These are phyloP conservation scores for Oleoguttula mirabilis DNA, from an alignment of 495 filamentous ascomycete species.

Conservation along the genomic window DNA sequence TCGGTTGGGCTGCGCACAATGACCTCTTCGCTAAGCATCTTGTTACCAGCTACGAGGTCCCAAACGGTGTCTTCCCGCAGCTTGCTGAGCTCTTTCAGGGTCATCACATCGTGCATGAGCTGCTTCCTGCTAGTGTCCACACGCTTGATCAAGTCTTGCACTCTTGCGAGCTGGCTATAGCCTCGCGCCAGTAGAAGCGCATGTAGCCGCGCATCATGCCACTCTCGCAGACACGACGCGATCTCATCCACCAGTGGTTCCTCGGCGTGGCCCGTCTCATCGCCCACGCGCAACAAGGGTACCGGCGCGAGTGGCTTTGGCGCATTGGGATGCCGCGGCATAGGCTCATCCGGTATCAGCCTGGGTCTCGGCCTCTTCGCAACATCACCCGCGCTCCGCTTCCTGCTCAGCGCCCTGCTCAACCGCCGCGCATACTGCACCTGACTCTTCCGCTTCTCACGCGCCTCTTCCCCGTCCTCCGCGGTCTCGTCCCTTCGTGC, in stretches of 20 bases:
- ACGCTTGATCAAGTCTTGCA: conserved; percentile 64
- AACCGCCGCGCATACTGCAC: conserved; percentile 12
- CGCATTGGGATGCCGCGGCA: conserved; percentile 44
- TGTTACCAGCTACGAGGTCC: conserved; percentile 89
- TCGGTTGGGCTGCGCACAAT: conserved; percentile 82
- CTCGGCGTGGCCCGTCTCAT: conserved; percentile 76
- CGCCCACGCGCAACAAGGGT: conserved; percentile 92
- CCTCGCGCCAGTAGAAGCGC: conserved; percentile 74
- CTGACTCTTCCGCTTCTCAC: conserved; percentile 18
- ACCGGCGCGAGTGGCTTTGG: conserved; percentile 83
- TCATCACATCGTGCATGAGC: conserved; percentile 86
- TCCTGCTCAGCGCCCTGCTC: conserved; percentile 15
- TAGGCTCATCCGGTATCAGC: conserved; percentile 10
- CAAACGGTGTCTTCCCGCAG: conserved; percentile 82
- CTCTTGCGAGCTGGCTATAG: conserved; percentile 68
- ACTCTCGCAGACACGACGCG: conserved; percentile 88
- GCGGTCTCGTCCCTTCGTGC: background rate
- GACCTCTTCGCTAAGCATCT: conserved; percentile 77
- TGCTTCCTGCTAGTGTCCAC: conserved; percentile 77
- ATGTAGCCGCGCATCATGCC: conserved; percentile 94
- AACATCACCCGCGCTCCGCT: conserved; percentile 15
- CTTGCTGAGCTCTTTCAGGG: conserved; percentile 59
- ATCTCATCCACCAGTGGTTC: conserved; percentile 97
- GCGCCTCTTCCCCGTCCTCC: background rate
- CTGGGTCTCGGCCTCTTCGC: conserved; percentile 5